Evolutionary conservation across 2,329 filamentous ascomycete species (phyloP).

Genomic region (Rhynchosporium graminicola): DNA sequence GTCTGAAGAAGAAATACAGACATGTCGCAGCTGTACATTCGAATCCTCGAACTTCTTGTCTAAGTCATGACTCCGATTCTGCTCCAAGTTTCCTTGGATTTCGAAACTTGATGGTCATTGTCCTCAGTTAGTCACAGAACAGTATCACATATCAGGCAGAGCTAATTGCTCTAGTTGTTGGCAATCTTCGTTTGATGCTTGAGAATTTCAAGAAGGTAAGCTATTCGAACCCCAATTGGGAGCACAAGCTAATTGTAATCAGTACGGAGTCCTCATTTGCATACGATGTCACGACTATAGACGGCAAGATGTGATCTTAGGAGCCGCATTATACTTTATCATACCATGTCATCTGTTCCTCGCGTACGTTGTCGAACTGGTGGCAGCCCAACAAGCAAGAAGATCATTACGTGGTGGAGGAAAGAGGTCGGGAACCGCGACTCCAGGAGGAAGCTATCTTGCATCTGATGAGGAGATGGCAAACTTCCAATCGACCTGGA

Average conservation of each 20-base stretch:
- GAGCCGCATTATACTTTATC: slow-evolving; percentile 76
- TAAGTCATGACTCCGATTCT: slow-evolving; percentile 77
- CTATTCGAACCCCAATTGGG: background rate
- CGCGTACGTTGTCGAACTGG: slow-evolving; percentile 85
- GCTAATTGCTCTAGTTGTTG: slow-evolving; percentile 64
- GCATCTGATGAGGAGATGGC: slow-evolving; percentile 48
- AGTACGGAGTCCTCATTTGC: slow-evolving; percentile 93
- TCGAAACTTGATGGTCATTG: slow-evolving; percentile 92
- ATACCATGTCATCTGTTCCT: slow-evolving; percentile 90
- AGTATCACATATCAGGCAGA: background rate
- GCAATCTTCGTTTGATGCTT: slow-evolving; percentile 90
- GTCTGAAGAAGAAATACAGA: slow-evolving; percentile 70
- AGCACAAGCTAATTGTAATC: slow-evolving; percentile 23
- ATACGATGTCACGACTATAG: slow-evolving; percentile 87
- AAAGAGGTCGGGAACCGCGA: slow-evolving; percentile 40
- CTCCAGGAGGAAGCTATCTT: slow-evolving; percentile 39
- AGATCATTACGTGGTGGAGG: slow-evolving; percentile 60
- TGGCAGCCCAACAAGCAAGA: slow-evolving; percentile 77
- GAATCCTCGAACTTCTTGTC: slow-evolving; percentile 68
- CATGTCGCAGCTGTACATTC: slow-evolving; percentile 89
- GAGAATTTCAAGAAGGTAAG: slow-evolving; percentile 91
- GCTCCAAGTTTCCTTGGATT: slow-evolving; percentile 90
- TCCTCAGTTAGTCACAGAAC: slow-evolving; percentile 62
- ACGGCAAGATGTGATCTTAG: slow-evolving; percentile 73
- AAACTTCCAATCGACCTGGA: slow-evolving; percentile 78